phyloP scores from a whole-genome alignment of 2,329 filamentous ascomycete genomes.

The Nemania serpens region DNA sequence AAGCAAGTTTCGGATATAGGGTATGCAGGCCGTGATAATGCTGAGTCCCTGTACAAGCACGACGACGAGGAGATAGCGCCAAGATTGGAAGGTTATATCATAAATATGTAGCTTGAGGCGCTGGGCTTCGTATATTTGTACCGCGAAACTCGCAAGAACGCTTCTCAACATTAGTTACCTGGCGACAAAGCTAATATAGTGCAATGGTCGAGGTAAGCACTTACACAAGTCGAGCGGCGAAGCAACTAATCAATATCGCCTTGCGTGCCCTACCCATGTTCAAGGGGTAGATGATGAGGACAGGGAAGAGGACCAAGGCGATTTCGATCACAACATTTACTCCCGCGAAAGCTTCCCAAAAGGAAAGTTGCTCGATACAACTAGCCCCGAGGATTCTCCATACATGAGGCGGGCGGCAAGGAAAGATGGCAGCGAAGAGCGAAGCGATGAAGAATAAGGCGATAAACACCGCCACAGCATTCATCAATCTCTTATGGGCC shows the following conservation, averaged over 20 bases:
- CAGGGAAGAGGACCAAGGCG: constrained; percentile 19
- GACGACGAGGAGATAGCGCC: constrained; percentile 21
- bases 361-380: constrained; percentile 28
- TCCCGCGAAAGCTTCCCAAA: constrained; percentile 25
- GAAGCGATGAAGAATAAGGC: constrained; percentile 18
- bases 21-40: constrained; percentile 31
- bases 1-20: constrained; percentile 28
- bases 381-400: constrained; percentile 21
- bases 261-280: constrained; percentile 12
- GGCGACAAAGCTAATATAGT: too few relatives aligned
- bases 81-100: constrained; percentile 24
- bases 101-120: constrained; percentile 10
- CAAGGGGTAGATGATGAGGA: constrained; percentile 20
- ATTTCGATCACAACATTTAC: constrained; percentile 22
- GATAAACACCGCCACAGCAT: constrained; percentile 9
- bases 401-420: constrained; percentile 18
- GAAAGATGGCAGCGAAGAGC: constrained; percentile 23
- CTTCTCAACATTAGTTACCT: constrained; percentile 10
- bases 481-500: constrained; percentile 10
- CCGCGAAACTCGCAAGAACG: constrained; percentile 10
- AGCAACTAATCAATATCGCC: constrained; percentile 20
- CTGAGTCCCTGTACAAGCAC: constrained; percentile 28
- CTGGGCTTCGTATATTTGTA: constrained; percentile 24
- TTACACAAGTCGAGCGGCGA: constrained; percentile 25
- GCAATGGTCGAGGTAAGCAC: not conserved